Evolutionary conservation across 306 rosid species (phyloP), one percentile per base, ranked within the genome.

Genomic region (Quercus robur): DNA sequence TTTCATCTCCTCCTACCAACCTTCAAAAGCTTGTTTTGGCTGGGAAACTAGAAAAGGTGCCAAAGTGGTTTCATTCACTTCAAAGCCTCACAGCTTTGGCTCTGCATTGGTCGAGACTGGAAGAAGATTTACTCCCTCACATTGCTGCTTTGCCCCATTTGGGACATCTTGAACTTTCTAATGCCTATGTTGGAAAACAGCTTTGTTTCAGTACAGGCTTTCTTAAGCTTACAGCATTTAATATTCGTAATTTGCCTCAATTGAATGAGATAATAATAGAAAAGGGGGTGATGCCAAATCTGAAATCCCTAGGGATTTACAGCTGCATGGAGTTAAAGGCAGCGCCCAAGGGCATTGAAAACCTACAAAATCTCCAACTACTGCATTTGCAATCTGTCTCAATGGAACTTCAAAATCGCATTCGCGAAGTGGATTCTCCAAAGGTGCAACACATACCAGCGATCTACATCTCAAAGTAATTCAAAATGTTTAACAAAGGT

Each of bases 391-490:
- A 0, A 11, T 18, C 10, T 20, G 5, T 23, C 23, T 20, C 64
- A 1, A 2, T 1, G 21, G 14, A 58, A 10, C 14, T 46, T 46
- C 0, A 46, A 9, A 46, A 46, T 3, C 4, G 52, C 15, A 46
- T 11, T 3, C 0, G 0, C 1, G 0, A 10, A 0, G 13, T 0
- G 15, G 52, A 46, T 46, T 46, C 0, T 46, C 15, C 1, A 46
- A 46, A 46, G 0, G 15, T 46, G 4, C 15, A 46, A 0, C 52
- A 46, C 52, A 46, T 46, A 4, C 52, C 52, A 46, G 0, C 0
- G 15, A 0, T 0, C 0, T 46, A 2, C 52, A 9, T 2, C 4
- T 46, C 0, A 4, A 0, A 9, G 4, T 46, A 46, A 46, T 46
- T 46, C 3, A 0, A 0, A 12, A 46, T 11, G 52, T 46, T 46